Evolutionary conservation across 192 early-diverging fungal genomes (phyloP).

Genomic region (Linnemannia zychae): DNA sequence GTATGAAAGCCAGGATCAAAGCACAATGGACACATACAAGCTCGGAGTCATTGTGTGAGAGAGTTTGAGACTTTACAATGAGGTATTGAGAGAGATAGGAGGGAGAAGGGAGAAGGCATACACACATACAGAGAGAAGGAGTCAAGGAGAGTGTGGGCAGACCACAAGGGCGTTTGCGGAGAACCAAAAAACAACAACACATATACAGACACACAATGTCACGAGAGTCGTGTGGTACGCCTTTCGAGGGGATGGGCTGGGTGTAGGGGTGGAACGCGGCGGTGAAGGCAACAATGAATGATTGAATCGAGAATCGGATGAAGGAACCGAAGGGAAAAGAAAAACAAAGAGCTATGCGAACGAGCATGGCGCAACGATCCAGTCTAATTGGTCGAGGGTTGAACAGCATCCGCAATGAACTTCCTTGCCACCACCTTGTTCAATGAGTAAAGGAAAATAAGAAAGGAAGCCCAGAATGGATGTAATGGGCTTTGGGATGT

Average conservation of each 20-base stretch:
- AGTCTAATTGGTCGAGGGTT: neutral
- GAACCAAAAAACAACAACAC: neutral
- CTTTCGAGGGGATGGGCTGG: neutral
- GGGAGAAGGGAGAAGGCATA: too few relatives aligned
- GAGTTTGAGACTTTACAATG: neutral
- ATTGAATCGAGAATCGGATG: neutral
- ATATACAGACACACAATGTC: neutral
- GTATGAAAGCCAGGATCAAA: conserved; percentile 1
- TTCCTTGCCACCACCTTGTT: neutral
- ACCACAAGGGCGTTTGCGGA: conserved; percentile 10
- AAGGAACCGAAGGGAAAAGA: neutral
- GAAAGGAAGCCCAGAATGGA: conserved; percentile 3
- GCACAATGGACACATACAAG: neutral
- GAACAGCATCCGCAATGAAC: neutral
- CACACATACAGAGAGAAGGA: neutral
- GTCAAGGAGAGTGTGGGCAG: neutral
- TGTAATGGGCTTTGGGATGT: neutral
- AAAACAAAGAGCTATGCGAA: neutral
- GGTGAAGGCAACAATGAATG: neutral
- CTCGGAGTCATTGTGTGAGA: neutral
- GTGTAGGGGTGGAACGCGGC: neutral
- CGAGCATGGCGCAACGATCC: neutral
- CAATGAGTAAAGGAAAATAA: neutral
- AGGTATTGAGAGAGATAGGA: too few relatives aligned
- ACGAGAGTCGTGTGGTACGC: conserved; percentile 3